Evolutionary conservation across 768 basidiomycete species (phyloP), one percentile per base, ranked within the genome.

Genomic region (Mycena polygramma): DNA sequence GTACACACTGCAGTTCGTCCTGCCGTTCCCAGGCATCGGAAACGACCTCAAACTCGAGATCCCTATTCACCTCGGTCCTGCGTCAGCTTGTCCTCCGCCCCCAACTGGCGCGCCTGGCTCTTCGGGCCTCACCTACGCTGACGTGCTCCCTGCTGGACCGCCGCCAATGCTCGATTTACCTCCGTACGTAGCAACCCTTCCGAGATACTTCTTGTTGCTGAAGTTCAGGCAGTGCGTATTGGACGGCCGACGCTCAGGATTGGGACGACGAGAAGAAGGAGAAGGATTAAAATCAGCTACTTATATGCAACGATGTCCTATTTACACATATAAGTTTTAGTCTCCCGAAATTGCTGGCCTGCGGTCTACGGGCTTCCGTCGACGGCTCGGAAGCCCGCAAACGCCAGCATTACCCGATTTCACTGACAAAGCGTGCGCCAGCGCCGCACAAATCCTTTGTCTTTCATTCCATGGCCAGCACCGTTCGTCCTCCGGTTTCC

Each of bases 151-250:
- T 2, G 66, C 66, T 11, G 66, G 66, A 9, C 59, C 66, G 10
- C 52, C 58, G 22, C 66, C 66, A 4, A 68, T 61, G 59, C 43
- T 45, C 14, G 66, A 68, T 43, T n/a, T 68, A 17, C 66, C 59
- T 36, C 66, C 66, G 66, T 68, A 30, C 35, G 66, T 51, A 35
- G 22, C 14, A 30, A 22, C 20, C 11, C 15, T 19, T 45, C 22
- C 22, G 17, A 45, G 22, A n/a, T 19, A 39, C n/a, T n/a, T n/a
- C n/a, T 55, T 11, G 41, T 39, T 10, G 39, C 59, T 55, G 19
- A 68, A 19, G n/a, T 24, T 37, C 14, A 39, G 24, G 8, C 13
- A 68, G 66, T 11, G 19, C 59, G 26, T 68, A 68, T 48, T 68
- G 66, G 66, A 49, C 51, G n/a, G n/a, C 45, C 3, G 66, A 68